A percentile compares a stretch with the other conserved stretches of the same genome.
phyloP scores from a whole-genome alignment of 1,139 yeast species.

The Zygosaccharomyces sapae region DNA sequence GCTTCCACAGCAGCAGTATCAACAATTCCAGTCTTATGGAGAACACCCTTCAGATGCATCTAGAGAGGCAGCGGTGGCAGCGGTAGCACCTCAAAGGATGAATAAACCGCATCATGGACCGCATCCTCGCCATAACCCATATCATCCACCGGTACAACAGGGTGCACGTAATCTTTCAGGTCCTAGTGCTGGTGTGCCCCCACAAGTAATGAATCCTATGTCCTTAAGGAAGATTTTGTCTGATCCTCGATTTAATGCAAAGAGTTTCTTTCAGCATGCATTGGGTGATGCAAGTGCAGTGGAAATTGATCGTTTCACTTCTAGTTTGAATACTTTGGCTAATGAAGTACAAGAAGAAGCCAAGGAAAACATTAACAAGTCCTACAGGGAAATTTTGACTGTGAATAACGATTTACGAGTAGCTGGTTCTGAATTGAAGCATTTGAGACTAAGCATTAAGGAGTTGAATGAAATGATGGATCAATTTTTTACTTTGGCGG shows the following conservation, averaged over 20 bases:
- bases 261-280: constrained; percentile 49
- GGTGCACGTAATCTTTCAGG: constrained; percentile 1
- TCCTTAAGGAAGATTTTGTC: constrained; percentile 30
- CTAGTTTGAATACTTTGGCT: constrained; percentile 51
- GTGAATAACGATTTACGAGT: constrained; percentile 62
- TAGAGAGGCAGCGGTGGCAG: not conserved
- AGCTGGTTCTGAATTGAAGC: constrained; percentile 62
- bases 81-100: constrained; percentile 1
- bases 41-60: not conserved
- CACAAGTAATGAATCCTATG: constrained; percentile 22
- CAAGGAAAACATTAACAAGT: constrained; percentile 60
- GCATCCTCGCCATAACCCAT: not conserved
- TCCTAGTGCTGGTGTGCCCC: constrained; percentile 4
- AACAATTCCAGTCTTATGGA: not conserved
- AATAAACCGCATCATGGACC: not conserved
- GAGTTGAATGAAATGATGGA: constrained; percentile 60
- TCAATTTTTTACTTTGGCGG: constrained; percentile 69
- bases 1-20: not conserved
- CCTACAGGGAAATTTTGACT: constrained; percentile 66
- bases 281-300: constrained; percentile 65
- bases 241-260: constrained; percentile 45
- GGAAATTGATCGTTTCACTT: constrained; percentile 68
- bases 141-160: not conserved
- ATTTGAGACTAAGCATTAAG: constrained; percentile 55
- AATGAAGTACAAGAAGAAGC: constrained; percentile 58